phyloP scores from a whole-genome alignment of 2,329 filamentous ascomycete species.

The Epichloe festucae region DNA sequence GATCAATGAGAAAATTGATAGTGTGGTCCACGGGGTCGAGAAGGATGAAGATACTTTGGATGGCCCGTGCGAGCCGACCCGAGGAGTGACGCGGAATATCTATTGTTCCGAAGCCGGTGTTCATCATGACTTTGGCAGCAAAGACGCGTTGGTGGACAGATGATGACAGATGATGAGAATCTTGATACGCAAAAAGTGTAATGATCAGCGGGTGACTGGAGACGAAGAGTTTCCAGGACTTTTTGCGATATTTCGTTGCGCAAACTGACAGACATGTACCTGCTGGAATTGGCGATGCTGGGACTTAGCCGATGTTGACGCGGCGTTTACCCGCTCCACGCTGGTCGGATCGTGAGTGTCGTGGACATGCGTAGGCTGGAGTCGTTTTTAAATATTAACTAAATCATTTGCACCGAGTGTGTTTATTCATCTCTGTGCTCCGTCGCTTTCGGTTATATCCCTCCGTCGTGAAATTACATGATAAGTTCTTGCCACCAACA shows the following conservation, averaged over 20 bases:
- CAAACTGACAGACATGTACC: not conserved
- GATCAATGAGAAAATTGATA: constrained; percentile 28
- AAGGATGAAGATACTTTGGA: constrained; percentile 7
- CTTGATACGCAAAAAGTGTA: not conserved
- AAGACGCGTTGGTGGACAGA: not conserved
- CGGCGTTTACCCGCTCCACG: constrained; percentile 16
- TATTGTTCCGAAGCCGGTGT: constrained; percentile 3
- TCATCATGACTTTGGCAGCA: not conserved
- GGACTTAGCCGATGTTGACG: constrained; percentile 17
- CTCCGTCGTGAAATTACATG: too few relatives aligned
- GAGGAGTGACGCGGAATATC: constrained; percentile 5
- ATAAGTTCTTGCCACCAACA: too few relatives aligned
- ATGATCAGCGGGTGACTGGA: not conserved
- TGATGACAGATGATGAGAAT: not conserved
- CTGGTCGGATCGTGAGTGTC: too few relatives aligned
- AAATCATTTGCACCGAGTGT: too few relatives aligned
- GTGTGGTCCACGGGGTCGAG: constrained; percentile 18
- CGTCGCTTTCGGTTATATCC: too few relatives aligned
- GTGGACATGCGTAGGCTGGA: too few relatives aligned
- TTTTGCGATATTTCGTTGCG: not conserved
- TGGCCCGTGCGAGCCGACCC: constrained; percentile 16
- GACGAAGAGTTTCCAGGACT: not conserved
- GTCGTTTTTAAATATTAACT: too few relatives aligned
- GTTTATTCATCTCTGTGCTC: too few relatives aligned
- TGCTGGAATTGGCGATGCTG: constrained; percentile 6